These are phyloP conservation scores for Gossypium herbaceum DNA, from an alignment of 345 rosid genomes.

Conservation along the genomic window DNA sequence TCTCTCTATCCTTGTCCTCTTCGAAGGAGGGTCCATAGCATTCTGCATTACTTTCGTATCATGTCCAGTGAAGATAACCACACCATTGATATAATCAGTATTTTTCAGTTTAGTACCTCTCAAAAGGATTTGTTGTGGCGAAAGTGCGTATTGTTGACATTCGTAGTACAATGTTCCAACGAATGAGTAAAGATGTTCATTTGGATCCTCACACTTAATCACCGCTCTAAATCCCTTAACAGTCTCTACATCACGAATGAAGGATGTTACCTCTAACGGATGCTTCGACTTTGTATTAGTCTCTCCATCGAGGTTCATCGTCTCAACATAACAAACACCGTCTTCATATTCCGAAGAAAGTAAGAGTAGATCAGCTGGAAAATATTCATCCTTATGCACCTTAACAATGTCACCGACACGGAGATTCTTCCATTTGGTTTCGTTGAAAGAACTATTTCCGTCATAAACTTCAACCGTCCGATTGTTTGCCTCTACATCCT, in stretches of 20 bases:
- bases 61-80: slow-evolving; percentile 82
- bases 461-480: slow-evolving; percentile 46
- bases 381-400: slow-evolving; percentile 62
- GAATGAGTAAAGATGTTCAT: slow-evolving; percentile 67
- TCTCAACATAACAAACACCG: slow-evolving; percentile 82
- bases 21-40: slow-evolving; percentile 76
- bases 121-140: slow-evolving; percentile 72
- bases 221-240: slow-evolving; percentile 38
- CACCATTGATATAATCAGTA: slow-evolving; percentile 62
- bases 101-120: slow-evolving; percentile 78
- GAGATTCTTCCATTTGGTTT: slow-evolving; percentile 67
- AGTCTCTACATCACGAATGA: slow-evolving; percentile 32
- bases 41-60: slow-evolving; percentile 97
- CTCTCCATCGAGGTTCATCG: slow-evolving; percentile 94
- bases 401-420: slow-evolving; percentile 74
- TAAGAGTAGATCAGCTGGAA: slow-evolving; percentile 86
- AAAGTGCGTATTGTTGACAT: slow-evolving; percentile 42
- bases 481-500: slow-evolving; percentile 88
- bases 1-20: slow-evolving; percentile 83
- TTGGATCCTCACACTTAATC: slow-evolving; percentile 88
- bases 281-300: slow-evolving; percentile 75
- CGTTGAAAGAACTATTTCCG: slow-evolving; percentile 30
- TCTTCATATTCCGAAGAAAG: slow-evolving; percentile 75
- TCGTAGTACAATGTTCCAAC: slow-evolving; percentile 55
- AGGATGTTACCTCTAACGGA: slow-evolving; percentile 56